Evolutionary conservation across 495 filamentous ascomycete genomes (phyloP).

Genomic region (Sabuloglossum arenarium): DNA sequence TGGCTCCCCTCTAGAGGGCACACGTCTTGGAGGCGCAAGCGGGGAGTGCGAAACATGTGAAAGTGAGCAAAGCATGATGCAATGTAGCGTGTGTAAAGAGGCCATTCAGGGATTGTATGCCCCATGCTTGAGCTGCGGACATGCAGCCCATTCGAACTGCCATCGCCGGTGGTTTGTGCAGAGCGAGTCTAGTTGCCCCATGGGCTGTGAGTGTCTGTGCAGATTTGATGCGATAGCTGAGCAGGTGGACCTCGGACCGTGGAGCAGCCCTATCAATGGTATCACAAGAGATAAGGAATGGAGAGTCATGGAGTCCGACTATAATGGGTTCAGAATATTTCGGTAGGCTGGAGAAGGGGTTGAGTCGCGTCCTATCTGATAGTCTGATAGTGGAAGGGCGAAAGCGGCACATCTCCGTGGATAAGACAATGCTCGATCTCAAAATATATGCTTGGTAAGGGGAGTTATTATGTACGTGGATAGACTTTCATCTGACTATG

Average conservation of each 20-base stretch:
- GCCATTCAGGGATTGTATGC: slow-evolving; percentile 33
- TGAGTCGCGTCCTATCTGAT: not conserved
- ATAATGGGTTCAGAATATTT: not conserved
- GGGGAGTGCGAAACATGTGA: slow-evolving; percentile 33
- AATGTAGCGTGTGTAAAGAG: slow-evolving; percentile 37
- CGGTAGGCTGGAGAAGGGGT: not conserved
- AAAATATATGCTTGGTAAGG: too few species aligned
- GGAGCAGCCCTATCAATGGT: not conserved
- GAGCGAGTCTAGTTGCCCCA: slow-evolving; percentile 17
- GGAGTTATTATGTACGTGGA: too few species aligned
- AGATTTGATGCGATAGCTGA: not conserved
- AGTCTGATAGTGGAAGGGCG: not conserved
- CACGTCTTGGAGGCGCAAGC: slow-evolving; percentile 24
- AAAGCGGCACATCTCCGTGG: not conserved
- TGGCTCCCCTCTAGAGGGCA: slow-evolving; percentile 24
- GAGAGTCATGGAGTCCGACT: not conserved
- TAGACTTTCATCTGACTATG: too few species aligned
- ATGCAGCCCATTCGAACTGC: slow-evolving; percentile 34
- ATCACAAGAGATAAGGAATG: not conserved
- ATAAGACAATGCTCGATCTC: too few species aligned
- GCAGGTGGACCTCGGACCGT: not conserved
- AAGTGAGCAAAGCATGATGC: slow-evolving; percentile 28
- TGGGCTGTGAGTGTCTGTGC: slow-evolving; percentile 1
- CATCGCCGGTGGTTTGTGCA: slow-evolving; percentile 24
- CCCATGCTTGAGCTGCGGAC: slow-evolving; percentile 39